A percentile compares a stretch with the other conserved stretches of the same genome.
Evolutionary conservation across 495 filamentous ascomycete species (phyloP).

Genomic region (Penicillium dipodomyicola): DNA sequence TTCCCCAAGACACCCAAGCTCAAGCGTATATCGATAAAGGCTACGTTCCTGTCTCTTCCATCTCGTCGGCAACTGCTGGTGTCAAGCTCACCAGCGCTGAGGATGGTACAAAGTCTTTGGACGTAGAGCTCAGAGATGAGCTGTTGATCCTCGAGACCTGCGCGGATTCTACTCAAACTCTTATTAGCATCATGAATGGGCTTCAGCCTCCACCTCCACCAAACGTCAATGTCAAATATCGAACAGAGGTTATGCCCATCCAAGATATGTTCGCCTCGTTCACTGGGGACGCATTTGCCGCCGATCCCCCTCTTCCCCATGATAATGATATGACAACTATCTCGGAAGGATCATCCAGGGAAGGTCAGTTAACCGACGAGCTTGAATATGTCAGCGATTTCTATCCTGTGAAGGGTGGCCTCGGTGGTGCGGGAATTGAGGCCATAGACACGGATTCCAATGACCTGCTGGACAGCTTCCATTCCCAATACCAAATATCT

Average conservation of each 20-base stretch:
- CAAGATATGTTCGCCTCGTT: conserved; percentile 88
- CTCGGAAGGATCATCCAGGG: conserved; percentile 17
- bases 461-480: conserved; percentile 62
- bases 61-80: conserved; percentile 71
- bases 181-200: conserved; percentile 76
- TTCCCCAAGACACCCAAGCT: conserved; percentile 57
- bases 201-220: conserved; percentile 80
- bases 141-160: conserved; percentile 90
- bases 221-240: conserved; percentile 76
- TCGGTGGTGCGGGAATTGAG: conserved; percentile 41
- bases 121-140: conserved; percentile 79
- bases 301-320: conserved; percentile 24
- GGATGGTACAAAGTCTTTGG: conserved; percentile 61
- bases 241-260: conserved; percentile 80
- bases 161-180: conserved; percentile 93
- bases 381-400: conserved; percentile 64
- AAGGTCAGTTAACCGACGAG: conserved; percentile 48
- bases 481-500: conserved; percentile 54
- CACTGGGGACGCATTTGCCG: conserved; percentile 73
- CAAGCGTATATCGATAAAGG: conserved; percentile 65
- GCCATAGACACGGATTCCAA: conserved; percentile 40
- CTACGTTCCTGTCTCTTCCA: conserved; percentile 78
- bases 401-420: conserved; percentile 44
- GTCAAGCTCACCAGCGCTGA: conserved; percentile 56
- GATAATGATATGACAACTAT: conserved; percentile 15